Conservation (phyloP, 129 eudicot genomes). For the Helianthus tuberosus region DNA sequence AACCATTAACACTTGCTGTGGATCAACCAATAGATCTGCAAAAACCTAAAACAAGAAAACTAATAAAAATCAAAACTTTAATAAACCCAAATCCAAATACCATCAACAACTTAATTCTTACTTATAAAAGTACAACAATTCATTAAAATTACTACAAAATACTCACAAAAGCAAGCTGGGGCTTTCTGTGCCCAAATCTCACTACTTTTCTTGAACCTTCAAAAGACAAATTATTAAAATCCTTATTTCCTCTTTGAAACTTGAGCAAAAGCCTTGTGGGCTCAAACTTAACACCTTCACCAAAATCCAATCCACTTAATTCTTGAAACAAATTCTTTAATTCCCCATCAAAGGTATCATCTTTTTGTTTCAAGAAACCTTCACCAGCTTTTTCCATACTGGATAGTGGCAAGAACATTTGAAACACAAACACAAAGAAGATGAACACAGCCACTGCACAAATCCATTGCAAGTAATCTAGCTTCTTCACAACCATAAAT, state of each 20-base stretch:
- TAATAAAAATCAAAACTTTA: conserved; percentile 19
- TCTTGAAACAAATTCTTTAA: conserved; percentile 47
- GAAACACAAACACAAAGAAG: too few relatives aligned
- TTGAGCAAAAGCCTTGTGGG: conserved; percentile 56
- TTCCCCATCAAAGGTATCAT: not conserved
- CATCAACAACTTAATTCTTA: conserved; percentile 11
- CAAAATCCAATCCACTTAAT: conserved; percentile 72
- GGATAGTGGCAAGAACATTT: too few relatives aligned
- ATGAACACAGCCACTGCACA: conserved; percentile 70
- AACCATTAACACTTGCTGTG: conserved; percentile 80
- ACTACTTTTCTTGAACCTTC: conserved; percentile 44
- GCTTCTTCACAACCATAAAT: conserved; percentile 66
- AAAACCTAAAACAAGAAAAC: conserved; percentile 65
- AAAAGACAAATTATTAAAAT: conserved; percentile 42
- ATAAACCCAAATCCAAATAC: conserved; percentile 11
- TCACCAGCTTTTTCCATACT: too few relatives aligned
- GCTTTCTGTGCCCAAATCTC: conserved; percentile 79
- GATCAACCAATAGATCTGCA: conserved; percentile 83
- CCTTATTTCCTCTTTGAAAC: conserved; percentile 51
- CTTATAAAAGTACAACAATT: not conserved
- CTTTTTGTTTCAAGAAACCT: too few relatives aligned
- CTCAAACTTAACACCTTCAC: conserved; percentile 75
- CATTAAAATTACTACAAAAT: not conserved
- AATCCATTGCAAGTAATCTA: conserved; percentile 78
- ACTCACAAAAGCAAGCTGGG: conserved; percentile 89